Conservation (phyloP, 441 rosid species). For the Erodium texanum region DNA sequence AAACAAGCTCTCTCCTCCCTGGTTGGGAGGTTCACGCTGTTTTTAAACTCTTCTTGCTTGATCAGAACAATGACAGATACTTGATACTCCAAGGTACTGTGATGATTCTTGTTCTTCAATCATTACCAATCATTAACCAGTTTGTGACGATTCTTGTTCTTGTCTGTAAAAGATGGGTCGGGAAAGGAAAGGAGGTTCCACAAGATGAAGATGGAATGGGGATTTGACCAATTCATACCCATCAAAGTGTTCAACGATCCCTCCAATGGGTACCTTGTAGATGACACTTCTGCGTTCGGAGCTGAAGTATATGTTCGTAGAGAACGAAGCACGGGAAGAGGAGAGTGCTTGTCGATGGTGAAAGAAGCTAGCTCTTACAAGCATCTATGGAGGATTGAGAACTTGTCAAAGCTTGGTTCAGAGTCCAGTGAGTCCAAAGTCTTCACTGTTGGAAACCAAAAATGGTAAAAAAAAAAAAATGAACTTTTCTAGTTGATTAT, state of each 20-base stretch:
- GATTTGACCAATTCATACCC: slow-evolving; percentile 29
- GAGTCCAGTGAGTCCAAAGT: slow-evolving; percentile 17
- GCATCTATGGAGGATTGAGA: slow-evolving; percentile 29
- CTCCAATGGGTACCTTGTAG: slow-evolving; percentile 29
- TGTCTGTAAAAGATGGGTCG: slow-evolving; percentile 20
- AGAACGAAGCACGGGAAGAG: slow-evolving; percentile 43
- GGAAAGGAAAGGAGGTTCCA: slow-evolving; percentile 32
- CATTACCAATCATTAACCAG: not conserved
- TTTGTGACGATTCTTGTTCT: not conserved
- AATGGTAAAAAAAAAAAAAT: slow-evolving; percentile 26
- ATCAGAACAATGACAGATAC: slow-evolving; percentile 48
- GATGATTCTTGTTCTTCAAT: not conserved
- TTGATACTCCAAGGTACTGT: slow-evolving; percentile 40
- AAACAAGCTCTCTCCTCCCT: slow-evolving; percentile 31
- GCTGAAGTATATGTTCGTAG: slow-evolving; percentile 52
- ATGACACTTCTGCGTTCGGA: slow-evolving; percentile 46
- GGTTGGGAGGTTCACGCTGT: slow-evolving; percentile 46
- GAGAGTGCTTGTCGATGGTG: slow-evolving; percentile 44
- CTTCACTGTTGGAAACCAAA: slow-evolving; percentile 25
- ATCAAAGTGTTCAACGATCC: slow-evolving; percentile 22
- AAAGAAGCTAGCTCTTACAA: slow-evolving; percentile 20
- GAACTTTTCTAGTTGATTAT: not conserved
- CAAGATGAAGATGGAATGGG: slow-evolving; percentile 29
- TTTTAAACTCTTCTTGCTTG: slow-evolving; percentile 45
- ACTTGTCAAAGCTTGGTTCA: slow-evolving; percentile 22